Conservation (phyloP, 2,329 filamentous ascomycete genomes). For the Paracoccidioides lutzii region DNA sequence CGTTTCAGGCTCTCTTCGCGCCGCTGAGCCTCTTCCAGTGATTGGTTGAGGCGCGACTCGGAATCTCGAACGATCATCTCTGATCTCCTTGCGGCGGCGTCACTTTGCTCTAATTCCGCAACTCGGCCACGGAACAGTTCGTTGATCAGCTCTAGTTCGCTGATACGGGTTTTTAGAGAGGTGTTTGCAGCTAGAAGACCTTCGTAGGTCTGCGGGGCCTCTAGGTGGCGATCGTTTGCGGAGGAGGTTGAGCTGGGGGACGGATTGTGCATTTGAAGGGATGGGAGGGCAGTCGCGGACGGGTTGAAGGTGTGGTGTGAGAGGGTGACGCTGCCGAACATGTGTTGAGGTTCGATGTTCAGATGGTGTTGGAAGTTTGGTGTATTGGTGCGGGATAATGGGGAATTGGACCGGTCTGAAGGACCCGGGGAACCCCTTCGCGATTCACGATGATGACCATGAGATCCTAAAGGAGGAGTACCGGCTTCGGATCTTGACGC, state of each 20-base stretch:
- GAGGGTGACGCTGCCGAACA: constrained; percentile 61
- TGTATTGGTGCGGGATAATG: constrained; percentile 66
- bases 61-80: constrained; percentile 43
- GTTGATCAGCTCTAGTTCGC: constrained; percentile 90
- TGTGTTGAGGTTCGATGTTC: constrained; percentile 59
- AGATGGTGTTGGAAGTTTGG: constrained; percentile 57
- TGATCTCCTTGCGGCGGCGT: constrained; percentile 52
- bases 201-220: constrained; percentile 65
- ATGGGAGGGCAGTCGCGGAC: constrained; percentile 37
- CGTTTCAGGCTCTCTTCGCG: constrained; percentile 73
- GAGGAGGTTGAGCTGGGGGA: constrained; percentile 49
- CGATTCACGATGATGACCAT: constrained; percentile 51
- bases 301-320: constrained; percentile 56
- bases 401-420: constrained; percentile 62
- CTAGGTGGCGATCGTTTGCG: constrained; percentile 49
- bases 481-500: constrained; percentile 44
- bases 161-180: constrained; percentile 85
- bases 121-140: constrained; percentile 65
- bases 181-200: constrained; percentile 69
- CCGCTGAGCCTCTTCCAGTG: constrained; percentile 63
- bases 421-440: constrained; percentile 61
- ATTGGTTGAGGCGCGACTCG: constrained; percentile 43
- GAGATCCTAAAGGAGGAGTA: constrained; percentile 42
- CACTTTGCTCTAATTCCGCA: constrained; percentile 61
- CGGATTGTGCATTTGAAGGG: constrained; percentile 41